Percentiles rank a stretch among this genome's conserved stretches.
phyloP scores from a whole-genome alignment of 306 rosid genomes.

The Hippophae rhamnoides region DNA sequence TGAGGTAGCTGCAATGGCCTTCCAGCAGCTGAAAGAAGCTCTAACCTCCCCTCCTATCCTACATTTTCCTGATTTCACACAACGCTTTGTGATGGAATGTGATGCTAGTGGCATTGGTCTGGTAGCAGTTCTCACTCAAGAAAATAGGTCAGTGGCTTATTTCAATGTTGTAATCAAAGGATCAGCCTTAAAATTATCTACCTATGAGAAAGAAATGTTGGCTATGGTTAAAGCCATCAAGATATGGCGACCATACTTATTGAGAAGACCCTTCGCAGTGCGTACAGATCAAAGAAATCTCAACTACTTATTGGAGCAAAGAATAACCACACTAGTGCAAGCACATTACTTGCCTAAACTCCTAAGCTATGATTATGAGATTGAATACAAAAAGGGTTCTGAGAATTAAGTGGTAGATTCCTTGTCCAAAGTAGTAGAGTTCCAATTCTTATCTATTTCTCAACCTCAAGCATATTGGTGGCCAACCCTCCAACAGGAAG shows the following conservation, averaged over 20 bases:
- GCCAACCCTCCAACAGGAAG: too few species aligned
- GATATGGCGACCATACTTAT: neutral
- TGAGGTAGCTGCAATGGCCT: neutral
- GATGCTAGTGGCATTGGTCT: neutral
- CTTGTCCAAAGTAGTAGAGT: too few species aligned
- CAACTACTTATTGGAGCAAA: neutral
- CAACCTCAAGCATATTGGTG: too few species aligned
- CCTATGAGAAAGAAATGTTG: neutral
- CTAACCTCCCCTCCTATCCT: neutral
- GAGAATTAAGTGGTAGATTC: too few species aligned
- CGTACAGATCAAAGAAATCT: neutral
- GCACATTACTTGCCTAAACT: too few species aligned
- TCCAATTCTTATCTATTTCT: too few species aligned
- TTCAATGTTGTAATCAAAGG: neutral
- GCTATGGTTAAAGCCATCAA: neutral
- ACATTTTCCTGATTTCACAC: neutral
- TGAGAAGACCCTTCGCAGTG: neutral
- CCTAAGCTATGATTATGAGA: too few species aligned
- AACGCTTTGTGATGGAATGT: neutral
- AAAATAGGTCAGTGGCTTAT: neutral
- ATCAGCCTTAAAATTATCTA: neutral
- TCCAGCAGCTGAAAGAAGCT: neutral
- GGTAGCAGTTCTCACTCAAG: neutral
- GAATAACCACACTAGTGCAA: neutral
- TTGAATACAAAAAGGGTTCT: too few species aligned